phyloP scores from a whole-genome alignment of 192 early-diverging fungal genomes.

The Haplosporangium gracile region DNA sequence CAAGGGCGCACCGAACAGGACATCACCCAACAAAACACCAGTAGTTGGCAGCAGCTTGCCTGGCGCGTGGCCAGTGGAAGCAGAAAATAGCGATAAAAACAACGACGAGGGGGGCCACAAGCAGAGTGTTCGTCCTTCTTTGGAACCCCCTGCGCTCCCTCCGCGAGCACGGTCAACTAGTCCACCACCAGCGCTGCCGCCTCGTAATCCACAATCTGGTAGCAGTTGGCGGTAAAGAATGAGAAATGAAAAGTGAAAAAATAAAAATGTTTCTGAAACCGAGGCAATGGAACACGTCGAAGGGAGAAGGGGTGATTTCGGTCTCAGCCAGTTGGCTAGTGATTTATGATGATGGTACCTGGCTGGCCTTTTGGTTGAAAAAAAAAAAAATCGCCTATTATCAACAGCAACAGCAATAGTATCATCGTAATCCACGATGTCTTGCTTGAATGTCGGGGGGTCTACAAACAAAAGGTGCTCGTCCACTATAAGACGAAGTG shows the following conservation, averaged over 20 bases:
- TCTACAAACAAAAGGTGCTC: too few relatives aligned
- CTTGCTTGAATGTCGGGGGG: too few relatives aligned
- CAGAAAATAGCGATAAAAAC: background rate
- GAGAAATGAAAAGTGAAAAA: too few relatives aligned
- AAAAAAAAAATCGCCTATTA: too few relatives aligned
- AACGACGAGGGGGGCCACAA: background rate
- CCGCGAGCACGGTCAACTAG: slow-evolving; percentile 9
- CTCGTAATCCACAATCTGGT: background rate
- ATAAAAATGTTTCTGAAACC: background rate
- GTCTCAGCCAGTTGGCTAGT: background rate
- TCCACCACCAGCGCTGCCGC: slow-evolving; percentile 27
- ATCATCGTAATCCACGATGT: too few relatives aligned
- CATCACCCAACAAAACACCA: background rate
- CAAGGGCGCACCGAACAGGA: too few relatives aligned
- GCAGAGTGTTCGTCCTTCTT: background rate
- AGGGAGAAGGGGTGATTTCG: background rate
- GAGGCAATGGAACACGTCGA: slow-evolving; percentile 10
- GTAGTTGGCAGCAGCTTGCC: background rate
- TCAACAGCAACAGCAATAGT: too few relatives aligned
- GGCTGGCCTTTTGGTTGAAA: background rate
- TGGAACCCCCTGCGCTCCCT: background rate
- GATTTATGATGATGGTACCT: background rate
- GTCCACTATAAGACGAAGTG: too few relatives aligned
- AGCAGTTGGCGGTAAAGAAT: background rate
- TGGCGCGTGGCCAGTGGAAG: background rate